Evolutionary conservation across 2,329 filamentous ascomycete genomes (phyloP), one percentile per base, ranked within the genome.

Genomic region (Penicillium nordicum): DNA sequence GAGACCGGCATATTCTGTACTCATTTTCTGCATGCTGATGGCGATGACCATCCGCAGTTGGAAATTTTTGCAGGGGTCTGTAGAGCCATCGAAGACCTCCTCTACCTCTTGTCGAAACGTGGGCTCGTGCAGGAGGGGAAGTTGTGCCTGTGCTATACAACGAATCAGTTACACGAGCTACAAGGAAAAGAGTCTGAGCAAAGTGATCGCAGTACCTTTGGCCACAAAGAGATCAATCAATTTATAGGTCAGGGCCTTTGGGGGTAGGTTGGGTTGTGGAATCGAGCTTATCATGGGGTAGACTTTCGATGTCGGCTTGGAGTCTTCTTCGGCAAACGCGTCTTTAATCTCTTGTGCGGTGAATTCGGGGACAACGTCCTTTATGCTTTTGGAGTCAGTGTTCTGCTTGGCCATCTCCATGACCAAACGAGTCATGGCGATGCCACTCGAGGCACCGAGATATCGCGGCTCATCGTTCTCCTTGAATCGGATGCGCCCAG

Each of bases 371-470:
- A 97, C 90, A 48, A 97, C 86, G 64, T 97, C 92, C 56, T 91
- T 92, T 71, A 97, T 97, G 63, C 88, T 91, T 73, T 92, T 90
- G 5, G 91, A 88, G 67, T 94, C 89, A 27, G 92, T 95, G 68
- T 93, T 96, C 61, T 92, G 88, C 76, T 96, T 97, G 51, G 93
- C 93, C 74, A 96, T 86, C 72, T 97, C 92, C 89, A 99, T 97
- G 11, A 99, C 87, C 64, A 97, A 82, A 30, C 93, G 86, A 12
- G 92, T 96, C 79, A 97, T 96, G 69, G 92, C 90, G 67, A 97
- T 96, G 57, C 93, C 94, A 72, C 93, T 97, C 47, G 92, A 96
- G 3, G 94, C 90, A 0, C 94, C 94, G 3, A 99, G 80, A 71
- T 94, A 97, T 60, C 93, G 89, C 16, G 90, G 87, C 74, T 97